Conservation (phyloP, 768 basidiomycete genomes). For the Multifurca ochricompacta region DNA sequence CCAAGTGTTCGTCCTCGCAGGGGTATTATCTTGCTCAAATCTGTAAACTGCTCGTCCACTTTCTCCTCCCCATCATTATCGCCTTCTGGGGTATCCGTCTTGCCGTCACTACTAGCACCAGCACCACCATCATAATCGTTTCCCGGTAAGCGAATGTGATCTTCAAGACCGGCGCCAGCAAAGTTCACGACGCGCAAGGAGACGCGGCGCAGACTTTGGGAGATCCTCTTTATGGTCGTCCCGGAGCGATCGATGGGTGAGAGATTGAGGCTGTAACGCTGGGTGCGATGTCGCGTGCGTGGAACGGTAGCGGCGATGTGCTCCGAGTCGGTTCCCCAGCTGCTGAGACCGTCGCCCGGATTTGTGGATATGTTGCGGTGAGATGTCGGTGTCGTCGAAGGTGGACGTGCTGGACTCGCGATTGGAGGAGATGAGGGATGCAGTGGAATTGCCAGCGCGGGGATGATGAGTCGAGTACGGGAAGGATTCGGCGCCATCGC, state of each 20-base stretch:
- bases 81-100: slow-evolving; percentile 21
- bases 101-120: slow-evolving; percentile 15
- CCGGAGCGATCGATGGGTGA: slow-evolving; percentile 58
- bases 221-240: slow-evolving; percentile 49
- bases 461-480: slow-evolving; percentile 35
- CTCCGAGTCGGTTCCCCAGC: slow-evolving; percentile 22
- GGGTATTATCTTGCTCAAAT: slow-evolving; percentile 38
- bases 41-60: slow-evolving; percentile 27
- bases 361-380: slow-evolving; percentile 41
- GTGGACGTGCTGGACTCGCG: slow-evolving; percentile 29
- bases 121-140: slow-evolving; percentile 41
- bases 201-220: slow-evolving; percentile 49
- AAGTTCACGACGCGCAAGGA: slow-evolving; percentile 81
- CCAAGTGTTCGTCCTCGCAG: slow-evolving; percentile 77
- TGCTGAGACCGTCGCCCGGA: slow-evolving; percentile 25
- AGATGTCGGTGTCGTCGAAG: slow-evolving; percentile 54
- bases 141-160: slow-evolving; percentile 41
- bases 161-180: slow-evolving; percentile 50
- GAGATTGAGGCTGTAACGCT: slow-evolving; percentile 46
- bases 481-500: slow-evolving; percentile 21
- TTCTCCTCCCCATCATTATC: slow-evolving; percentile 31
- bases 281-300: slow-evolving; percentile 34
- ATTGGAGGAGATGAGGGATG: slow-evolving; percentile 39
- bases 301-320: slow-evolving; percentile 31
- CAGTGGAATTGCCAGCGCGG: slow-evolving; percentile 42